These are phyloP conservation scores for Mortierella claussenii DNA, from an alignment of 192 early-diverging fungal genomes.

Conservation along the genomic window DNA sequence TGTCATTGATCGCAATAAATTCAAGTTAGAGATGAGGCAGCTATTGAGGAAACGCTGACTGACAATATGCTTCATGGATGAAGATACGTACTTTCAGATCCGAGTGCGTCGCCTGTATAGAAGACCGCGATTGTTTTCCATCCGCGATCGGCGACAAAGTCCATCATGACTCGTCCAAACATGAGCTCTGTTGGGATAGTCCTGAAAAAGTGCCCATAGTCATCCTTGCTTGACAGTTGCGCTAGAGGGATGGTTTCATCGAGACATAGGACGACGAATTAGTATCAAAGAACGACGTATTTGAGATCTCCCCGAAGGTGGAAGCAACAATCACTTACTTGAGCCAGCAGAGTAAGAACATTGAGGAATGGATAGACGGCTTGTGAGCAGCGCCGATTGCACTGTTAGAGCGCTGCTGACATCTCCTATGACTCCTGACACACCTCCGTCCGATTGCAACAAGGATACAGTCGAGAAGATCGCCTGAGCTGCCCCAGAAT, in stretches of 20 bases:
- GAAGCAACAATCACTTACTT: constrained; percentile 59
- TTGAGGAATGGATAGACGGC: constrained; percentile 59
- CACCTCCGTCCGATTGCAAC: constrained; percentile 54
- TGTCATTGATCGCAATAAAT: no score
- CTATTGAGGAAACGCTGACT: not conserved
- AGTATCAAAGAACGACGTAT: not conserved
- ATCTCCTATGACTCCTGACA: constrained; percentile 66
- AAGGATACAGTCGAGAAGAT: constrained; percentile 61
- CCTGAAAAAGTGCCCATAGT: constrained; percentile 62
- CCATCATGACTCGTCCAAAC: constrained; percentile 57
- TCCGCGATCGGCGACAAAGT: constrained; percentile 58
- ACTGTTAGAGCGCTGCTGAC: constrained; percentile 59
- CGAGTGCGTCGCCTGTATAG: constrained; percentile 59
- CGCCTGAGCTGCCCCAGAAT: constrained; percentile 58
- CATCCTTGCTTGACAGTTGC: constrained; percentile 57
- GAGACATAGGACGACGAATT: not conserved
- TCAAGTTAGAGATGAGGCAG: not conserved
- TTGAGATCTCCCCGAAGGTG: no score
- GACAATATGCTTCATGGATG: not conserved
- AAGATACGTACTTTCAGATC: constrained; percentile 55
- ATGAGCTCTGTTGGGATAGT: constrained; percentile 64
- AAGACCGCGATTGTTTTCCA: constrained; percentile 59
- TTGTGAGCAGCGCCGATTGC: constrained; percentile 58
- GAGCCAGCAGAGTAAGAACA: constrained; percentile 63
- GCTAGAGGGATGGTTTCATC: constrained; percentile 16